Conservation (phyloP, 2,329 filamentous ascomycete genomes). For the Phoma sp. region DNA sequence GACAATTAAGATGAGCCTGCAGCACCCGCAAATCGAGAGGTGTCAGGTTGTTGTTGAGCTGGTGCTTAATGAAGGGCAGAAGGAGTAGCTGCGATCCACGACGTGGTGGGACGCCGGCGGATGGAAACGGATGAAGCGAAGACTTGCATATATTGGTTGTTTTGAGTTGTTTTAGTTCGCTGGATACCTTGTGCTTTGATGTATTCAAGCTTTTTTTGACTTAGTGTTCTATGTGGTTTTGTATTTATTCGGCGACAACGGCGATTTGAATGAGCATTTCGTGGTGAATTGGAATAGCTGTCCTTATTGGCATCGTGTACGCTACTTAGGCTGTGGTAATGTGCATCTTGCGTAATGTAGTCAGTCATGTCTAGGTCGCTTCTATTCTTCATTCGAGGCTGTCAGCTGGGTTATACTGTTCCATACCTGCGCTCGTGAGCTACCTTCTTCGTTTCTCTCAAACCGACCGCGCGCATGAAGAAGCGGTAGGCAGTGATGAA, state of each 20-base stretch:
- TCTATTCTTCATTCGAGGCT: too few relatives aligned
- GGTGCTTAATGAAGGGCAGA: slow-evolving; percentile 87
- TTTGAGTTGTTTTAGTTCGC: slow-evolving; percentile 4
- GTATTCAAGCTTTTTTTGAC: neutral
- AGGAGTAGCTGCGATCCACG: slow-evolving; percentile 48
- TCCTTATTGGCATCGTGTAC: neutral
- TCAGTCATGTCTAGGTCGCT: too few relatives aligned
- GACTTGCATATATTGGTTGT: slow-evolving; percentile 4
- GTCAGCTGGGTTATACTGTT: too few relatives aligned
- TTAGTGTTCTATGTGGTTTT: neutral
- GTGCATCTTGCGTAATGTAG: neutral
- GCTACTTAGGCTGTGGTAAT: slow-evolving; percentile 1
- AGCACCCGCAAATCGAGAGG: slow-evolving; percentile 84
- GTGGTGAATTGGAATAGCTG: neutral
- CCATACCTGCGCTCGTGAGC: too few relatives aligned
- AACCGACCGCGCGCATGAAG: too few relatives aligned
- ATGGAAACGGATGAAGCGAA: neutral
- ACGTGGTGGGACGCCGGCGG: neutral
- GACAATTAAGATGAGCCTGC: slow-evolving; percentile 94
- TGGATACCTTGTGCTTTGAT: slow-evolving; percentile 14
- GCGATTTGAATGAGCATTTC: slow-evolving; percentile 5
- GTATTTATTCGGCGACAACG: neutral
- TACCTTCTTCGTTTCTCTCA: too few relatives aligned
- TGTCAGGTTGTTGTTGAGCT: slow-evolving; percentile 91
- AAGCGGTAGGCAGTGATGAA: too few relatives aligned